Conservation (phyloP, 768 basidiomycete species). For the Naganishia friedmannii region DNA sequence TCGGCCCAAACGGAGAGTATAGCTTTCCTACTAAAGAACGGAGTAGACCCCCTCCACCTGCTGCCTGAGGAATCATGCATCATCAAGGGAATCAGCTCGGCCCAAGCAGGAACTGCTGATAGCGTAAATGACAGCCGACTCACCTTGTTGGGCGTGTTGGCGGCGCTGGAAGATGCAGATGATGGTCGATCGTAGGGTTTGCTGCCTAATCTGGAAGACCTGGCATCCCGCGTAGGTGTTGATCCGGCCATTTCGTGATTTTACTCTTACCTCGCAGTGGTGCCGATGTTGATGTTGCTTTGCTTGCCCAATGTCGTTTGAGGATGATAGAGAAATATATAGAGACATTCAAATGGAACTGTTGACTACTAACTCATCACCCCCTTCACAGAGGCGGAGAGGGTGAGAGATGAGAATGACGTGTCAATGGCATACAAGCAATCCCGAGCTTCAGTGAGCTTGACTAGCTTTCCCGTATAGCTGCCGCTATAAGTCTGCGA, state of each 20-base stretch:
- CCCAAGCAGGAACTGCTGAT: too few relatives aligned
- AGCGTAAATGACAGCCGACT: background rate
- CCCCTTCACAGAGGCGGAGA: too few relatives aligned
- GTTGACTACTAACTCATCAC: background rate
- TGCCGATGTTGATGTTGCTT: too few relatives aligned
- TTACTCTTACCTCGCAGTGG: background rate
- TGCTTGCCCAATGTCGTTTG: too few relatives aligned
- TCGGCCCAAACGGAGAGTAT: conserved; percentile 8
- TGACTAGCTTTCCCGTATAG: too few relatives aligned
- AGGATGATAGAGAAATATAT: too few relatives aligned
- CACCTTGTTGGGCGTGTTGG: conserved; percentile 12
- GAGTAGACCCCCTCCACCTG: background rate
- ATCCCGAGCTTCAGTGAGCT: too few relatives aligned
- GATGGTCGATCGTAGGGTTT: conserved; percentile 23
- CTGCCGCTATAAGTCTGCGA: too few relatives aligned
- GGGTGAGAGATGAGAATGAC: too few relatives aligned
- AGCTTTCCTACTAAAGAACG: conserved; percentile 16
- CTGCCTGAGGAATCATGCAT: background rate
- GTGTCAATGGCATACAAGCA: too few relatives aligned
- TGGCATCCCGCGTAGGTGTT: conserved; percentile 18
- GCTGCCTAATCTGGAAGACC: conserved; percentile 5
- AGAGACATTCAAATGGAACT: too few relatives aligned
- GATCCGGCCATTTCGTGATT: conserved; percentile 5
- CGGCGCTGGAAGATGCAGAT: conserved; percentile 14
- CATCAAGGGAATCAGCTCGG: background rate